These are phyloP conservation scores for Ehretia macrophylla DNA, from an alignment of 257 asterid genomes.

Conservation along the genomic window DNA sequence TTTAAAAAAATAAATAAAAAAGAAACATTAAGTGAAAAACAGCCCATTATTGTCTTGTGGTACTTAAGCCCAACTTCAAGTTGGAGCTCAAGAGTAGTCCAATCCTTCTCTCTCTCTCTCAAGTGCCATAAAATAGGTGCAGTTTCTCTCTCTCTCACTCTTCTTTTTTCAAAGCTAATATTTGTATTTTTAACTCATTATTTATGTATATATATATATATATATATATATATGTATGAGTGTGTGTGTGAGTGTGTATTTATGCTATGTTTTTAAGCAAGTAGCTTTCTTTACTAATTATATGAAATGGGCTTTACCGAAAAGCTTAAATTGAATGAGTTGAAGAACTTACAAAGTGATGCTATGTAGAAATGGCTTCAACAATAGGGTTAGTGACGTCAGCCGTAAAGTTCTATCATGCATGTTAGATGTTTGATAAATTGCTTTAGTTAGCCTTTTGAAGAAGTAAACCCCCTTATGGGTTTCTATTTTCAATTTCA, in stretches of 20 bases:
- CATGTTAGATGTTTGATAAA: slow-evolving; percentile 9
- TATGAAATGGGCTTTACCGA: not conserved
- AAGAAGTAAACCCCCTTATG: too few species aligned
- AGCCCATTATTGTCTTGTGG: too few species aligned
- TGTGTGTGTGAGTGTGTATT: not conserved
- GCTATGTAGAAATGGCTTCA: too few species aligned
- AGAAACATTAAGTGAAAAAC: too few species aligned
- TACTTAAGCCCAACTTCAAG: too few species aligned
- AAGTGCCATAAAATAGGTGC: not conserved
- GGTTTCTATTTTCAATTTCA: not conserved
- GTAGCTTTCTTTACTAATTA: not conserved
- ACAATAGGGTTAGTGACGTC: too few species aligned
- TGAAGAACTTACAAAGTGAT: not conserved
- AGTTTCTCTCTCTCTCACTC: not conserved
- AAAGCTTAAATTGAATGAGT: not conserved
- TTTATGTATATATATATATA: too few species aligned
- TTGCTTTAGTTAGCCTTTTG: not conserved
- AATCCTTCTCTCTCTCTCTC: not conserved
- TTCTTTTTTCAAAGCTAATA: not conserved
- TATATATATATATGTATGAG: not conserved
- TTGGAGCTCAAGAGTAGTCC: too few species aligned
- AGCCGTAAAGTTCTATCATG: not conserved
- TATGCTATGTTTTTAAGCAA: not conserved
- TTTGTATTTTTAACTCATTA: too few species aligned
- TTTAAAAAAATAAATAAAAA: too few species aligned